Percentiles rank a stretch among this genome's conserved stretches.
phyloP scores from a whole-genome alignment of 805 yeast species.

The Saccharomycopsis babjevae region DNA sequence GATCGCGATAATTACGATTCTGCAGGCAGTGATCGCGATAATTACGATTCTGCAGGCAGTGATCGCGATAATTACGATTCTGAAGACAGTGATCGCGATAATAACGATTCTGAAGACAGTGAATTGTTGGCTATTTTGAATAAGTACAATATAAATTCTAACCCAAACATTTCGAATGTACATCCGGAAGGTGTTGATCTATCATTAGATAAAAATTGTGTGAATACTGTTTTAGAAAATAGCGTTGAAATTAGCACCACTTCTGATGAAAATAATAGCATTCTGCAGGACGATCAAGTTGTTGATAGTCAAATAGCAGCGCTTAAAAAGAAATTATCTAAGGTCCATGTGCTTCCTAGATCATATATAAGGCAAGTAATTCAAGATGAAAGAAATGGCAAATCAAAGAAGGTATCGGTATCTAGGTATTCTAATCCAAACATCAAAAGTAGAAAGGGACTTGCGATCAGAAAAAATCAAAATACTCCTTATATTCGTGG shows the following conservation, averaged over 20 bases:
- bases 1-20: background rate
- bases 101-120: background rate
- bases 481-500: background rate
- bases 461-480: slow-evolving; percentile 9
- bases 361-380: slow-evolving; percentile 10
- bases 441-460: slow-evolving; percentile 7
- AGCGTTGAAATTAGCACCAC: background rate
- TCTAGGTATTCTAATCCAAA: background rate
- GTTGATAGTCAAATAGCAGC: background rate
- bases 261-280: background rate
- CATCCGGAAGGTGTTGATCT: background rate
- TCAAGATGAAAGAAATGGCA: background rate
- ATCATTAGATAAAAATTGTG: background rate
- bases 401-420: background rate
- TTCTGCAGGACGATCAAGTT: background rate
- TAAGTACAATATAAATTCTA: background rate
- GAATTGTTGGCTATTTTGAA: background rate
- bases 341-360: slow-evolving; percentile 11
- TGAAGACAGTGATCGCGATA: background rate
- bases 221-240: background rate
- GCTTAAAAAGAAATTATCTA: slow-evolving; percentile 9
- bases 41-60: background rate
- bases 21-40: background rate
- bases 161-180: background rate
- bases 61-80: background rate